These are phyloP conservation scores for Termitomyces sp. DNA, from an alignment of 768 basidiomycete species.

Conservation along the genomic window DNA sequence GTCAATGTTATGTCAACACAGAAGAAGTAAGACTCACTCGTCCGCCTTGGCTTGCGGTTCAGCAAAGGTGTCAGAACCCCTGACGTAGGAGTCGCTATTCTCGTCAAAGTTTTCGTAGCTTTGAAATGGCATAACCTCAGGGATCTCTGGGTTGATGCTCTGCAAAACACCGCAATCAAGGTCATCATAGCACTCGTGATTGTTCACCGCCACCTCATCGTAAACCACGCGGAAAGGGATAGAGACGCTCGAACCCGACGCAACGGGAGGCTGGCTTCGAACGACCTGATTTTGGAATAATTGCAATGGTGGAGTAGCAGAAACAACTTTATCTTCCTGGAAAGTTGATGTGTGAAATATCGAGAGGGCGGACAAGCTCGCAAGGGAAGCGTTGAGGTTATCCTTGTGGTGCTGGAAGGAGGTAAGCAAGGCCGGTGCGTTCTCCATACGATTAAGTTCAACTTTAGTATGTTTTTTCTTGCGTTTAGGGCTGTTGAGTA, in stretches of 20 bases:
- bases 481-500: not conserved
- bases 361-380: not conserved
- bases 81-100: slow-evolving; percentile 43
- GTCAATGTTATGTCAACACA: not conserved
- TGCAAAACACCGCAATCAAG: slow-evolving; percentile 5
- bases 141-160: slow-evolving; percentile 11
- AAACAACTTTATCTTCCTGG: not conserved
- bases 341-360: not conserved
- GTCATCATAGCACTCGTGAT: slow-evolving; percentile 15
- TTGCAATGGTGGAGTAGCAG: not conserved
- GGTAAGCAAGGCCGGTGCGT: not conserved
- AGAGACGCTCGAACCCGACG: slow-evolving; percentile 16
- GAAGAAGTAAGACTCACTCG: slow-evolving; percentile 36
- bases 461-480: not conserved
- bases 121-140: slow-evolving; percentile 19
- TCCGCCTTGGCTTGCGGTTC: slow-evolving; percentile 43
- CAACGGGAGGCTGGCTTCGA: slow-evolving; percentile 4
- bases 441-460: not conserved
- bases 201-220: slow-evolving; percentile 3
- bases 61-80: slow-evolving; percentile 36
- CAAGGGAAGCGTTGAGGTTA: not conserved
- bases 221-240: not conserved
- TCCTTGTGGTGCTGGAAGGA: not conserved
- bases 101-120: slow-evolving; percentile 30
- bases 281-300: not conserved